Evolutionary conservation across 2,329 filamentous ascomycete species (phyloP).

Genomic region (Coniosporium tulheliwenetii): DNA sequence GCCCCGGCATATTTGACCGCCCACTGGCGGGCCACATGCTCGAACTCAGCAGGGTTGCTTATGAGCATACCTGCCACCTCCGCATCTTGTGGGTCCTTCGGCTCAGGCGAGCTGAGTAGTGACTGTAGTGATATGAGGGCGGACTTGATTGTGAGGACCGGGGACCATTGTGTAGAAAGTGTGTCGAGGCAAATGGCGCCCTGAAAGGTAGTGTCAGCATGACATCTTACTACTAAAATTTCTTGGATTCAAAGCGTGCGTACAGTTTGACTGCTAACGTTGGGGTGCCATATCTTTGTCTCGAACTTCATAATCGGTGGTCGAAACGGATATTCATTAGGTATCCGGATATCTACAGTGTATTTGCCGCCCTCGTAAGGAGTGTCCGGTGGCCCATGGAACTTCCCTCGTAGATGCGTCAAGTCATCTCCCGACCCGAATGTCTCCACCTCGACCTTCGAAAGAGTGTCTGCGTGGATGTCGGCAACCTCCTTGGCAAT

Average conservation of each 20-base stretch:
- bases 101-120: constrained; percentile 83
- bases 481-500: constrained; percentile 65
- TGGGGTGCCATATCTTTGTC: constrained; percentile 94
- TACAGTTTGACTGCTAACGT: constrained; percentile 87
- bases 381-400: constrained; percentile 78
- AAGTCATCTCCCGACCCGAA: constrained; percentile 51
- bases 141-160: constrained; percentile 90
- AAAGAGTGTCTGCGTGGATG: constrained; percentile 58
- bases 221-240: not conserved
- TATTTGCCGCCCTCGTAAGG: constrained; percentile 82
- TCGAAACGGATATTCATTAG: constrained; percentile 81
- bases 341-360: constrained; percentile 72
- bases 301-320: constrained; percentile 82
- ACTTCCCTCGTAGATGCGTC: constrained; percentile 67
- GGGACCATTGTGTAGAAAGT: constrained; percentile 78
- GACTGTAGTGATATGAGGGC: constrained; percentile 86
- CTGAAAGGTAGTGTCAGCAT: constrained; percentile 30
- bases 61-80: constrained; percentile 88
- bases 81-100: constrained; percentile 91
- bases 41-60: constrained; percentile 61
- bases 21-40: constrained; percentile 77
- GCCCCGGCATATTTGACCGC: constrained; percentile 71
- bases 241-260: constrained; percentile 15
- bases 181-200: constrained; percentile 96
- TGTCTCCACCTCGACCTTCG: constrained; percentile 57